Evolutionary conservation across 2,329 filamentous ascomycete genomes (phyloP), one percentile per base, ranked within the genome.

Genomic region (Hymenoscyphus fructigenus): DNA sequence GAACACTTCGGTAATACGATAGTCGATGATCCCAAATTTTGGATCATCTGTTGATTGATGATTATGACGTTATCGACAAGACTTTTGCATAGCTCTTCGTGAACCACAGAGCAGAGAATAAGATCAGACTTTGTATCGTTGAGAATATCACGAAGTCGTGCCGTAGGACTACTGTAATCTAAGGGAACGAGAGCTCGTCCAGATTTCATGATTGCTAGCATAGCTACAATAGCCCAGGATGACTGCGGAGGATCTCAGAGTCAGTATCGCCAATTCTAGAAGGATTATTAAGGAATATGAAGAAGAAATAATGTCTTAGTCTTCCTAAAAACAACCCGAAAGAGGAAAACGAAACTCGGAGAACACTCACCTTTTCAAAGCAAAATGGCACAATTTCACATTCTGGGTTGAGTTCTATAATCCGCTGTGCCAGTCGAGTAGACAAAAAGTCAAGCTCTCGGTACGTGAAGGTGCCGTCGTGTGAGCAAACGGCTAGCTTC

Each of bases 111-210:
- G 10, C 59, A 64, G 9, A 69, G 55, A 32, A 69, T 53, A 9
- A 69, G n/a, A 15, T 56, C 64, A 32, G 66, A 59, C 10, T 61
- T 44, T 5, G 53, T 57, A 34, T 67, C 59, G 26, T 53, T 20
- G 2, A 67, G 41, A 50, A 73, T 69, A 32, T 60, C 65, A 38
- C 66, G 63, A 15, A 72, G 57, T 10, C 75, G 72, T 1, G 64
- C 68, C 23, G 66, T 58, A 7, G 75, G 74, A 60, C 73, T 67
- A 2, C 63, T 65, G 14, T 74, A 71, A 61, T 77, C 73, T 20
- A 78, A 59, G n/a, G 73, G 68, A 23, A 77, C 72, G 55, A 74
- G 74, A 10, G 70, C 72, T 10, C 59, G 69, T 3, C 75, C 75
- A 15, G 71, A 65, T 64, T 74, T 75, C 55, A 75, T 61, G 0